A percentile compares a stretch with the other conserved stretches of the same genome.
These are phyloP conservation scores for Coniella vitis DNA, from an alignment of 2,329 filamentous ascomycete genomes.

Conservation along the genomic window DNA sequence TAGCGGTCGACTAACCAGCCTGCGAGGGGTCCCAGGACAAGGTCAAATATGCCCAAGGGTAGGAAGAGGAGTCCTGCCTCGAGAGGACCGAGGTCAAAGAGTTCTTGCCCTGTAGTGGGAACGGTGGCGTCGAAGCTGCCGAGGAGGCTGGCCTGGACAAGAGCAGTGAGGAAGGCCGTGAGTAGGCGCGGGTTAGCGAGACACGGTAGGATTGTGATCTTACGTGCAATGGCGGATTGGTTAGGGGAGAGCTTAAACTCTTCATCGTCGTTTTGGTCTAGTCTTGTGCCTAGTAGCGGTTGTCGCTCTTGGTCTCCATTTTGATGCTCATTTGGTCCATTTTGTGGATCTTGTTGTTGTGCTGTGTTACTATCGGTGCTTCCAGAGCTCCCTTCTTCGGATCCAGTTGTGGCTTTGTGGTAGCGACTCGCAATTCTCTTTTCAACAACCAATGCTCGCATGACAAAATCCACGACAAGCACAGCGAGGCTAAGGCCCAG, in stretches of 20 bases:
- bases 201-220: constrained; percentile 40
- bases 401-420: constrained; percentile 14
- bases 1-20: constrained; percentile 31
- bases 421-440: constrained; percentile 48
- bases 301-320: constrained; percentile 27
- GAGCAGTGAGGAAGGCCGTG: constrained; percentile 31
- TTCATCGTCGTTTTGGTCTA: constrained; percentile 21
- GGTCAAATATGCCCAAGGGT: constrained; percentile 29
- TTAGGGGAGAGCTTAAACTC: constrained; percentile 36
- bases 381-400: not conserved
- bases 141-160: constrained; percentile 35
- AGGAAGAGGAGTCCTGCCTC: constrained; percentile 31
- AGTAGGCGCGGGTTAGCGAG: constrained; percentile 33
- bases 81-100: constrained; percentile 31
- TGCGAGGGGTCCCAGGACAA: constrained; percentile 27
- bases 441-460: constrained; percentile 56
- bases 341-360: not conserved
- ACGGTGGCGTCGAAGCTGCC: constrained; percentile 32
- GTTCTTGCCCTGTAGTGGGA: constrained; percentile 28
- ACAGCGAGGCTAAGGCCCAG: constrained; percentile 50
- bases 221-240: constrained; percentile 30
- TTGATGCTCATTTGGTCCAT: constrained; percentile 4
- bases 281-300: constrained; percentile 29
- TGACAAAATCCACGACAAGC: constrained; percentile 49
- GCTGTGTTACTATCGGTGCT: not conserved